Percentiles rank a stretch among this genome's conserved stretches.
phyloP scores from a whole-genome alignment of 176 grass and related monocot species.

The Musa troglodytarum region DNA sequence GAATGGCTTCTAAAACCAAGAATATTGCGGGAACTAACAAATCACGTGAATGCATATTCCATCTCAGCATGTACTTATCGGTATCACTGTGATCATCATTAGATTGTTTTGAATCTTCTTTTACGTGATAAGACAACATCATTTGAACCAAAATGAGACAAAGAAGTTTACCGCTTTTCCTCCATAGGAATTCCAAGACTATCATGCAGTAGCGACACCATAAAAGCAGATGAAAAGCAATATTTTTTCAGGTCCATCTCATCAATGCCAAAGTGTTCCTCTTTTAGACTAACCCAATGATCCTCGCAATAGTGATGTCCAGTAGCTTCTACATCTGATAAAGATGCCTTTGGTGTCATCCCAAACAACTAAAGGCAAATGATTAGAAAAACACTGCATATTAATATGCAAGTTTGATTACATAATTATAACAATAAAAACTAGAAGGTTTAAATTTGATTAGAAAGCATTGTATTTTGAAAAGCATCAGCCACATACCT shows the following conservation, averaged over 20 bases:
- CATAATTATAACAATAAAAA: neutral
- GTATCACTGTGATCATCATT: too few relatives aligned
- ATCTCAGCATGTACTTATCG: too few relatives aligned
- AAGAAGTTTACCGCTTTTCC: slow-evolving; percentile 4
- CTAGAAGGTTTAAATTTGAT: neutral
- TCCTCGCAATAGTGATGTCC: slow-evolving; percentile 12
- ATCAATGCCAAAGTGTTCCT: slow-evolving; percentile 2
- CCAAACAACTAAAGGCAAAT: neutral
- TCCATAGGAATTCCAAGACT: slow-evolving; percentile 13
- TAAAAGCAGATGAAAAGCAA: slow-evolving; percentile 14
- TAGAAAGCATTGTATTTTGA: neutral
- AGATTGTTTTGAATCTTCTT: too few relatives aligned
- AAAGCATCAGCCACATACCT: slow-evolving; percentile 1
- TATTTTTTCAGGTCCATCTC: slow-evolving; percentile 9
- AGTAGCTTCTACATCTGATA: slow-evolving; percentile 8
- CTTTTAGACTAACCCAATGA: slow-evolving; percentile 5
- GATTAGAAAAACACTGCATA: neutral
- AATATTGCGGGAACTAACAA: too few relatives aligned
- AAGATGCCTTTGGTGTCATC: slow-evolving; percentile 8
- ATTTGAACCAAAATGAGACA: neutral
- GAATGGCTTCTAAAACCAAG: too few relatives aligned
- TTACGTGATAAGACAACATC: neutral
- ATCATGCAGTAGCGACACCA: slow-evolving; percentile 9
- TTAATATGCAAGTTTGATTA: neutral
- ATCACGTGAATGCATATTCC: too few relatives aligned